phyloP scores from a whole-genome alignment of 108 stramenopile species.

The Nitzschia sp. region DNA sequence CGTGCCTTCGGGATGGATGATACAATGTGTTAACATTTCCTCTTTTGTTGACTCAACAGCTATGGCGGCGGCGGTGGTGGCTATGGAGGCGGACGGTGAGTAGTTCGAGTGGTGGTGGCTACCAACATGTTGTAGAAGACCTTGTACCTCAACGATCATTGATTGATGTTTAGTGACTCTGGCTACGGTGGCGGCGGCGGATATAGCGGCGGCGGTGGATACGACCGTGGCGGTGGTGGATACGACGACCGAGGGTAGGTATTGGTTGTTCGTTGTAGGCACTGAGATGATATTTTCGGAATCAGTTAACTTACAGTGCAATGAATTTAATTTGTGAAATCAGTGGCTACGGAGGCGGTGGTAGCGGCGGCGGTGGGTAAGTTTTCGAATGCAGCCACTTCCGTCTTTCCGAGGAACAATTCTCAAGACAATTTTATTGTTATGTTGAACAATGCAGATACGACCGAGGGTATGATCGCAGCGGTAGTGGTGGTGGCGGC shows the following conservation, averaged over 20 bases:
- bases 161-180: conserved; percentile 11
- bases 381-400: neutral
- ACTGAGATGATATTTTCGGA: too few species aligned
- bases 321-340: too few species aligned
- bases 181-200: conserved; percentile 51
- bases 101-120: too few species aligned
- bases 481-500: conserved; percentile 16
- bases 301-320: too few species aligned
- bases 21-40: conserved; percentile 3
- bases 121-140: too few species aligned
- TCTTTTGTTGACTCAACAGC: conserved; percentile 17
- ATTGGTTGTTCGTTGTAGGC: too few species aligned
- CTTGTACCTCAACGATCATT: neutral
- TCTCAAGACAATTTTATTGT: too few species aligned
- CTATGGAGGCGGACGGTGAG: conserved; percentile 31
- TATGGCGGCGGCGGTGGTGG: conserved; percentile 41
- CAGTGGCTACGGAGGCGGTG: conserved; percentile 15
- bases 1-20: too few species aligned
- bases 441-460: conserved; percentile 1
- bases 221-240: conserved; percentile 46
- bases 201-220: conserved; percentile 46
- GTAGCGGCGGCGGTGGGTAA: conserved; percentile 36
- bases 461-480: conserved; percentile 6
- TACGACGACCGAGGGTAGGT: conserved; percentile 42
- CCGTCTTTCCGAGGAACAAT: too few species aligned